These are phyloP conservation scores for Dryas octopetala DNA, from an alignment of 306 rosid species.

Conservation along the genomic window DNA sequence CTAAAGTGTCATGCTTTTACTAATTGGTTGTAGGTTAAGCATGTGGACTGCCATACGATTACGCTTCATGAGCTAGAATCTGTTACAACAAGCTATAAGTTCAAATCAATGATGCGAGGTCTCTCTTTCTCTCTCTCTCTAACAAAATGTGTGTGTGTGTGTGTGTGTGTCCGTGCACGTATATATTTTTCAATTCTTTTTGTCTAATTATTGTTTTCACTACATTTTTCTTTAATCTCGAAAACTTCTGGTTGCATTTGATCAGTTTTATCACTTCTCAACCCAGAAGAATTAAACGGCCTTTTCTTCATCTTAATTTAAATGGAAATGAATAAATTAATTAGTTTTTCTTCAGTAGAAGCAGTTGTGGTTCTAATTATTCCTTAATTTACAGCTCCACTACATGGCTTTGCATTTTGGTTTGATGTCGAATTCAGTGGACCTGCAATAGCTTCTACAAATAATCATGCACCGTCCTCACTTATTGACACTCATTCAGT, in stretches of 20 bases:
- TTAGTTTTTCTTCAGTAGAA: neutral
- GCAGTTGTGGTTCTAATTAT: constrained; percentile 9
- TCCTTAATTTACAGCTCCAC: constrained; percentile 68
- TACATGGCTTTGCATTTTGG: constrained; percentile 99
- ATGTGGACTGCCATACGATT: constrained; percentile 70
- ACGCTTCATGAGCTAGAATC: constrained; percentile 73
- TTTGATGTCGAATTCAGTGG: constrained; percentile 95
- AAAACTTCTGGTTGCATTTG: neutral
- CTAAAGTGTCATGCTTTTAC: neutral
- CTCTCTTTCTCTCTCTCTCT: constrained; percentile 17
- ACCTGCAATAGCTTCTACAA: constrained; percentile 45
- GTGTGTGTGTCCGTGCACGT: neutral
- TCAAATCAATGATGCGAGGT: constrained; percentile 99
- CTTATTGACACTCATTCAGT: constrained; percentile 45
- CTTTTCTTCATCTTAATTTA: too few relatives aligned
- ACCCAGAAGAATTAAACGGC: too few relatives aligned
- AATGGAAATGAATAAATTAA: neutral
- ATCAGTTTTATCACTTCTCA: neutral
- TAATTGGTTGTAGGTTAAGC: constrained; percentile 61
- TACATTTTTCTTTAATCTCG: neutral
- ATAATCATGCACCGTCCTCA: constrained; percentile 35
- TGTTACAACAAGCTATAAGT: constrained; percentile 63
- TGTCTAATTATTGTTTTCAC: neutral
- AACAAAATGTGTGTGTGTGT: constrained; percentile 2
- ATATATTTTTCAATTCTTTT: neutral